Evolutionary conservation across 2,329 filamentous ascomycete genomes (phyloP).

Genomic region (Trichophyton equinum): DNA sequence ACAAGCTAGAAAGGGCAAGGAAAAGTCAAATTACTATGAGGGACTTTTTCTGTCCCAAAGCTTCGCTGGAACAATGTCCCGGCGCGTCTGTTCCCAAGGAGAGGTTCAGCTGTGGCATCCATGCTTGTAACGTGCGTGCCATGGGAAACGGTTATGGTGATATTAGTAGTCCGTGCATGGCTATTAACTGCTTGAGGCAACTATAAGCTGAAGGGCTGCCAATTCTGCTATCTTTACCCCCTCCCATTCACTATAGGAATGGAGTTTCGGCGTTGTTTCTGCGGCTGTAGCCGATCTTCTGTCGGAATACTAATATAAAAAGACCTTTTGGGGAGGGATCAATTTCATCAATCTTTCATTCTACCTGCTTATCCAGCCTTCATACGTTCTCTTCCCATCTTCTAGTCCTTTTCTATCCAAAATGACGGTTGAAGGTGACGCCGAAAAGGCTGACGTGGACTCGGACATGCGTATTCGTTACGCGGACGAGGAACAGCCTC

Average conservation of each 20-base stretch:
- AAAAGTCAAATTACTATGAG: not conserved
- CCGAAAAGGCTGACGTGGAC: slow-evolving; percentile 5
- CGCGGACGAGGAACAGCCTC: slow-evolving; percentile 9
- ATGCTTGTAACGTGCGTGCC: not conserved
- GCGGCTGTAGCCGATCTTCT: not conserved
- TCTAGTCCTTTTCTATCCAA: not conserved
- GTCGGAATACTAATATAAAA: not conserved
- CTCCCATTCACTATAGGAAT: too few species aligned
- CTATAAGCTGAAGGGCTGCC: not conserved
- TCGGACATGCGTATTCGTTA: slow-evolving; percentile 8
- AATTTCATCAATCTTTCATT: not conserved
- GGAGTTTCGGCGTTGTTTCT: not conserved
- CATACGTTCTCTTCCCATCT: not conserved
- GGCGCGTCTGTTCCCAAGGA: not conserved
- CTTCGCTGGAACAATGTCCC: not conserved
- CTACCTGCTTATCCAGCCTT: not conserved
- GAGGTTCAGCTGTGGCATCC: not conserved
- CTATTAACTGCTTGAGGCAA: not conserved
- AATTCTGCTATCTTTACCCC: not conserved
- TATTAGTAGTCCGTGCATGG: not conserved
- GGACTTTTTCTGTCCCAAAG: not conserved
- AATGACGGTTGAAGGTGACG: slow-evolving; percentile 2
- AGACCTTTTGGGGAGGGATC: not conserved
- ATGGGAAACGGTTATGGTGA: not conserved
- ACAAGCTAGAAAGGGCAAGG: not conserved